Evolutionary conservation across 2,329 filamentous ascomycete genomes (phyloP), one percentile per base, ranked within the genome.

Genomic region (Penicillium capsulatum): DNA sequence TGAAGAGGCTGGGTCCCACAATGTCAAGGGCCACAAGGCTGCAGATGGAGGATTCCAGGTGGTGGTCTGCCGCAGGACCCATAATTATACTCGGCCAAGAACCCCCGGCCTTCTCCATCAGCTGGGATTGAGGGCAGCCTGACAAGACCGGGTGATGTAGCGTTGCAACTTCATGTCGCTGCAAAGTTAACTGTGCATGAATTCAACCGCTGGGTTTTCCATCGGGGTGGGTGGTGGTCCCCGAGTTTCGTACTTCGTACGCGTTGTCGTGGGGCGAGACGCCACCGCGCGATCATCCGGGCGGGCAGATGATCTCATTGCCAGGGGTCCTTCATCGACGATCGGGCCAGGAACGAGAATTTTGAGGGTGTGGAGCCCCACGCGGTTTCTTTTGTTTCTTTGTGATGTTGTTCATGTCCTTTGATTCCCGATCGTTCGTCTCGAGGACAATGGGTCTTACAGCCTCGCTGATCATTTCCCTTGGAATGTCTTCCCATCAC

Each of bases 111-210:
- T n/a, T 4, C 7, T 29, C 5, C 22, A 20, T 24, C 20, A 27
- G 27, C 8, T 11, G 30, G 31, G 7, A 10, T 38, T 10, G 17
- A 22, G 44, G 42, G 52, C 43, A 54, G 40, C 34, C 37, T 55
- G 52, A 55, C 49, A 17, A 17, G 45, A 35, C 40, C 52, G 37
- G 38, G 52, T 55, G 52, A 55, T 51, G 27, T 20, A 39, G 22
- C 24, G 38, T 44, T 38, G 38, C 41, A 31, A 51, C 40, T 37
- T 36, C 31, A 29, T 47, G 22, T n/a, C n/a, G n/a, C 26, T 35
- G 22, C 24, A 30, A 17, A 19, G 26, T 8, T 14, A 17, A 36
- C 11, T 13, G n/a, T n/a, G 14, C 20, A 31, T 30, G 34, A 11
- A 47, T 45, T 42, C 34, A 44, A 38, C n/a, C 28, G 16, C 9